Base-by-base conservation (phyloP, 202 grass and related monocot species). In the Panicum virgatum region DNA sequence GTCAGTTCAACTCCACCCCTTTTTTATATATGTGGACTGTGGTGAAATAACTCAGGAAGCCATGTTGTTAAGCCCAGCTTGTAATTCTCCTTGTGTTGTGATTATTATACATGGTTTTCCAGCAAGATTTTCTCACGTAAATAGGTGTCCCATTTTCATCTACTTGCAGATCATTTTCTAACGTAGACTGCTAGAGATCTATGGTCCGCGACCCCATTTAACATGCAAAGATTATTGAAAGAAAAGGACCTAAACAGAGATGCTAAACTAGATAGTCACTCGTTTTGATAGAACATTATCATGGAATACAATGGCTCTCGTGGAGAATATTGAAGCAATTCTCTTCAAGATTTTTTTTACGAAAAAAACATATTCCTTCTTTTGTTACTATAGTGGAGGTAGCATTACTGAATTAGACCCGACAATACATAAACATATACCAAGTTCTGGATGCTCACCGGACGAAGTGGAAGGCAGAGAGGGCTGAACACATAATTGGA, bases 401-500 rank as follows among this genome's bases (percentile, higher is more conserved):
- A 64, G 20, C 37, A 76, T 51, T 72, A 51, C 16, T 51, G 14
- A 71, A 72, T 51, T 77, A 85, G 18, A 64, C 60, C 63, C 10
- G 18, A 45, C 16, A 63, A 62, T 12, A 85, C 57, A 76, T 75
- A 54, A 7, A 54, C 22, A 54, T 40, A 63, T 85, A 71, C 12
- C 59, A 32, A 66, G 75, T 67, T 86, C 25, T 61, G 51, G 82
- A 50, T 83, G 82, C 87, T 78, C 82, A 98, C 92, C 78, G 89
- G 91, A 88, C 92, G 96, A 93, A 96, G 90, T 75, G 96, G 96
- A 88, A 96, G 91, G 36, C 92, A 94, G 14, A 93, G 78, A 71
- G 89, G 87, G 71, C 83, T 89, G 69, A 90, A 77, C 75, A 90
- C 32, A 72, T 88, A 90, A 78, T 87, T 96, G 69, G 84, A 85